phyloP scores from a whole-genome alignment of 352 stramenopile genomes.

The Pythium myriotylum region DNA sequence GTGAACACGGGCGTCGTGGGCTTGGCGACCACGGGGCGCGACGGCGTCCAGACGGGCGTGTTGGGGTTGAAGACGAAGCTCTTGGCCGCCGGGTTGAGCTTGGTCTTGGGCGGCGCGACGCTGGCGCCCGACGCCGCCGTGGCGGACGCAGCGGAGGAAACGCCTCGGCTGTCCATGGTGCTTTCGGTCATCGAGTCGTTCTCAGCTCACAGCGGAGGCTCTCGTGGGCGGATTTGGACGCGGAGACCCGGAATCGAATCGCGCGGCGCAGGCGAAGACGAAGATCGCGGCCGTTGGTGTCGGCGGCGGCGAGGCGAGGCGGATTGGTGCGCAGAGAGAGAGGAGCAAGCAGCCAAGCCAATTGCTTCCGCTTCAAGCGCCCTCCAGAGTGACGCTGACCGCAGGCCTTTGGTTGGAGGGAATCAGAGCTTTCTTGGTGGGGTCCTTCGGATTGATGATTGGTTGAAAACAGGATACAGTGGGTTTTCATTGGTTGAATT shows the following conservation, averaged over 20 bases:
- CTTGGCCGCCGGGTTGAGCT: conserved; percentile 63
- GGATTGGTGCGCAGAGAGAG: not conserved
- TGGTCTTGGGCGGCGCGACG: conserved; percentile 28
- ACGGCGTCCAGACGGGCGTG: conserved; percentile 55
- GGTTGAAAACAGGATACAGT: conserved; percentile 1
- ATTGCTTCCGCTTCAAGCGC: conserved; percentile 34
- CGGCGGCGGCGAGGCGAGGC: not conserved
- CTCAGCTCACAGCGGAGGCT: not conserved
- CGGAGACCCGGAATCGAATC: not conserved
- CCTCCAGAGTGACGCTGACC: conserved; percentile 9
- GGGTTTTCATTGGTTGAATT: conserved; percentile 13
- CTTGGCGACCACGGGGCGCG: not conserved
- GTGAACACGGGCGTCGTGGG: conserved; percentile 1
- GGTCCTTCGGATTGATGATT: conserved; percentile 9
- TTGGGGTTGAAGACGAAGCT: conserved; percentile 68
- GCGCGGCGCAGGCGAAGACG: not conserved
- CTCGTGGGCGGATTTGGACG: not conserved
- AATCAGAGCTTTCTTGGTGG: conserved; percentile 10
- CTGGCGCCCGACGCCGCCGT: not conserved
- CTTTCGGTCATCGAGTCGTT: conserved; percentile 26
- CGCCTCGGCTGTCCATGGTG: conserved; percentile 17
- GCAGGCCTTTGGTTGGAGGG: conserved; percentile 20
- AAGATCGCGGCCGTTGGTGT: not conserved
- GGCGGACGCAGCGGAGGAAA: conserved; percentile 7
- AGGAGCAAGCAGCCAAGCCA: conserved; percentile 26